Base-by-base conservation (phyloP, 192 early-diverging fungal species). In the Rhizoclosmatium globosum region DNA sequence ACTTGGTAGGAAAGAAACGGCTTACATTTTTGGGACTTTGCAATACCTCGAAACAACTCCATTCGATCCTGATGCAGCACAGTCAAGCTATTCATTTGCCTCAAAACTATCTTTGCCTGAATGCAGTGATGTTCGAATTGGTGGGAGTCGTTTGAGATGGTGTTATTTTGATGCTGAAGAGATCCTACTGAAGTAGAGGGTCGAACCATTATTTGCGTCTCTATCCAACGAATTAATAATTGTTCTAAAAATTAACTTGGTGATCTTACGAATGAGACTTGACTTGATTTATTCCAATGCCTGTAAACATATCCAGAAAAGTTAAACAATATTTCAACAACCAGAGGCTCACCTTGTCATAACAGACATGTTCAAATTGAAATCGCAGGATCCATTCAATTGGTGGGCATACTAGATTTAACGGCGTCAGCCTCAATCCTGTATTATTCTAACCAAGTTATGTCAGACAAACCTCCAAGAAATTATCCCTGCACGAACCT, bases 301-400 rank as follows among this genome's bases (percentile, higher is more conserved):
- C n/a, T 64, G 62, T 64, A 53, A 41, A 39, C 11, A 13, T 64
- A 64, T 6, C 13, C 11, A 21, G 62, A 3, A 39, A 2, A 17
- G 15, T 42, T 65, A 38, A 2, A 3, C 38, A 38, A 38, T 38
- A 65, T 38, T 23, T 42, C 64, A 2, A 38, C 38, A 17, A 31
- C 31, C 31, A 31, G 17, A 23, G 17, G 23, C 76, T 4, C 23
- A 85, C 77, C 83, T 85, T 4, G 83, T 85, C 15, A n/a, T n/a
- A n/a, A n/a, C n/a, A 59, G 65, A 79, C 79, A 76, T 85, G 47
- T 82, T 82, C 78, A 85, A n/a, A n/a, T 71, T 1, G 41, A 4
- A 17, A 67, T 66, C 11, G 74, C n/a, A 46, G 11, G 46, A 21
- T 38, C 64, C 15, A 19, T 57, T 3, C 71, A 2, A 62, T 47